These are phyloP conservation scores for Rhododendron williamsianum DNA, from an alignment of 148 eudicot species.

Conservation along the genomic window DNA sequence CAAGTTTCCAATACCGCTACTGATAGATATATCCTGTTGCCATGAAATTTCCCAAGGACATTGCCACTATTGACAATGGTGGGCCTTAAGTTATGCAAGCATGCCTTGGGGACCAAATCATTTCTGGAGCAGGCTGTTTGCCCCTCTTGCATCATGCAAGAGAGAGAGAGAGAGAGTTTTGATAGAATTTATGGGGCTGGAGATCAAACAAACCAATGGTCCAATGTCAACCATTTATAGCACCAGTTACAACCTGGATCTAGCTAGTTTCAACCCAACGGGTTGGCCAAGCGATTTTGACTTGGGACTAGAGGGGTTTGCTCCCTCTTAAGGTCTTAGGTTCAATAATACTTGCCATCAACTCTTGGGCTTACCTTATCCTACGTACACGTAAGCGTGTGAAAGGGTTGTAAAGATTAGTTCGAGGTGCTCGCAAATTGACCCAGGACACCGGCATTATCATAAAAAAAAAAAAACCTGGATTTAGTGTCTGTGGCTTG, in stretches of 20 bases:
- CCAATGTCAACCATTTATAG: neutral
- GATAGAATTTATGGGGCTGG: neutral
- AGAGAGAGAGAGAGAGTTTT: constrained; percentile 7
- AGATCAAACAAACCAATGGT: neutral
- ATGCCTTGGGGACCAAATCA: constrained; percentile 14
- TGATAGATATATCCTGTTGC: neutral
- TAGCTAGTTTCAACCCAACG: neutral
- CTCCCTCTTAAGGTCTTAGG: neutral
- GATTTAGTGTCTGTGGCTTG: neutral
- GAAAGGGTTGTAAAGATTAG: too few relatives aligned
- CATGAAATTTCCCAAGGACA: neutral
- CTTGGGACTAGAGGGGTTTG: neutral
- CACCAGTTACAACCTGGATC: neutral
- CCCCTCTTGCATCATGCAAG: neutral
- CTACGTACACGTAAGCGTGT: neutral
- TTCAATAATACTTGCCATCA: too few relatives aligned
- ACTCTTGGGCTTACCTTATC: neutral
- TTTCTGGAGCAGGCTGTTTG: neutral
- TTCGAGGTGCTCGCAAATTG: neutral
- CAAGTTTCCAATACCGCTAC: neutral
- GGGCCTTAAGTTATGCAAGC: constrained; percentile 8
- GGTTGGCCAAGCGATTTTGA: neutral
- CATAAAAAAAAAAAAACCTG: too few relatives aligned
- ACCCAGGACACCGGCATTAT: rapidly evolving
- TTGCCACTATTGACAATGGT: neutral